These are phyloP conservation scores for Pythium plurisporium DNA, from an alignment of 352 stramenopile species.

Conservation along the genomic window DNA sequence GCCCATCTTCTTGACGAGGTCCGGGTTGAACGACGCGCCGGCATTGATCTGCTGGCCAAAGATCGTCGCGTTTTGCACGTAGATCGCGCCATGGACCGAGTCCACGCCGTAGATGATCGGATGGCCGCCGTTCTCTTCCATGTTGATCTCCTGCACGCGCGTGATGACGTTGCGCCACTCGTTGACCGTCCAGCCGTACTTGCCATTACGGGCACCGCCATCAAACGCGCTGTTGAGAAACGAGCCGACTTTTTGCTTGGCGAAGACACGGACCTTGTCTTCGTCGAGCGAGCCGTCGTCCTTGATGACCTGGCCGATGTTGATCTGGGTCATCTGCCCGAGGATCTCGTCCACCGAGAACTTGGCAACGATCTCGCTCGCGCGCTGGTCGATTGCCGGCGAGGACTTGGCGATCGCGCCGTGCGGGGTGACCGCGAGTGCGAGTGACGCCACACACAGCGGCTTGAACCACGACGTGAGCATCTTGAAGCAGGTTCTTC, in stretches of 20 bases:
- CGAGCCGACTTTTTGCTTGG: slow-evolving; percentile 58
- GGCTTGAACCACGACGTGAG: slow-evolving; percentile 32
- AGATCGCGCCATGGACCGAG: slow-evolving; percentile 70
- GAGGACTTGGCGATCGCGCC: slow-evolving; percentile 15
- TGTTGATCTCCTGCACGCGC: slow-evolving; percentile 48
- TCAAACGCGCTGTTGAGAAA: slow-evolving; percentile 55
- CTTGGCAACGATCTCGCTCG: slow-evolving; percentile 42
- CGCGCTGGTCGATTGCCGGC: slow-evolving; percentile 26
- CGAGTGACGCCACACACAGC: slow-evolving; percentile 28
- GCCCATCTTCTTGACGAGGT: slow-evolving; percentile 41
- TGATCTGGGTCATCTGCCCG: slow-evolving; percentile 84
- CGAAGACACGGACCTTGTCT: slow-evolving; percentile 44
- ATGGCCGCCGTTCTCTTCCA: slow-evolving; percentile 34
- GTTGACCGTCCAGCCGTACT: slow-evolving; percentile 35
- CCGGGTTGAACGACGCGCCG: slow-evolving; percentile 67
- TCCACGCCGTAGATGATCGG: slow-evolving; percentile 71
- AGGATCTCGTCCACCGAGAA: slow-evolving; percentile 54
- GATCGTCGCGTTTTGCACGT: slow-evolving; percentile 50
- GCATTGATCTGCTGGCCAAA: slow-evolving; percentile 77
- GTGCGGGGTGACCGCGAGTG: slow-evolving; percentile 17
- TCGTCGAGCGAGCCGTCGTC: slow-evolving; percentile 39
- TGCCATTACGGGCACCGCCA: slow-evolving; percentile 16
- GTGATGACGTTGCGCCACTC: slow-evolving; percentile 51
- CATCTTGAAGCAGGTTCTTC: slow-evolving; percentile 20
- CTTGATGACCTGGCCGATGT: slow-evolving; percentile 56